Base-by-base conservation (phyloP, 768 basidiomycete species). In the Cyclocybe aegerita region DNA sequence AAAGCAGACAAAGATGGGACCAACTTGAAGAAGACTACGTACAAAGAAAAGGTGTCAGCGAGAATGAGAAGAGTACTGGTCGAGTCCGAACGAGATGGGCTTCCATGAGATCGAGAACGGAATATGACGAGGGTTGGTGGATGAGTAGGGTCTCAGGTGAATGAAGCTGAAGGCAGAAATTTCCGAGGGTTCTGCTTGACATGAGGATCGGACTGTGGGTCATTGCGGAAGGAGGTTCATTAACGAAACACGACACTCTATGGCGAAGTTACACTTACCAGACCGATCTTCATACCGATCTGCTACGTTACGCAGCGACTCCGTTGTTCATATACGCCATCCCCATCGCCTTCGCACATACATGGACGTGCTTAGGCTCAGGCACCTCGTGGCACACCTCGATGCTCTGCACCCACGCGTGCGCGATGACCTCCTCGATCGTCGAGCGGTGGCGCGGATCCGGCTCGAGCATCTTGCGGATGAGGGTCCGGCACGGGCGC, bases 381-480 rank as follows among this genome's bases (percentile, higher is more conserved):
- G 72, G 61, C 38, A 78, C 80, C 46, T 78, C 73, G 68, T 87
- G 80, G 67, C 93, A 97, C 10, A 95, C 82, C 71, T 94, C 88
- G 56, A 97, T 89, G 30, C 75, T 66, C 69, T 80, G 70, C 46
- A 96, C 71, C 94, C 94, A 98, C 51, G 83, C 58, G 58, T 94
- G 82, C 56, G 74, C 75, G 52, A 94, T 72, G 48, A 88, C 81
- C 48, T 93, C 89, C 58, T 98, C 94, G 58, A 96, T 89, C 42
- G 81, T 70, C 49, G 74, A 74, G 23, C 96, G 76, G 39, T 74
- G 66, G 66, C 87, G 87, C 16, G 95, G 93, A 61, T 97, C 86
- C 3, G 96, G 97, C 65, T 98, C 93, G 49, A 99, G 80, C 95
- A 99, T 98, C 73, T 83, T 83, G 61, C 94, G 83, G 46, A 98